phyloP scores from a whole-genome alignment of 345 rosid species.

The Populus euphratica region DNA sequence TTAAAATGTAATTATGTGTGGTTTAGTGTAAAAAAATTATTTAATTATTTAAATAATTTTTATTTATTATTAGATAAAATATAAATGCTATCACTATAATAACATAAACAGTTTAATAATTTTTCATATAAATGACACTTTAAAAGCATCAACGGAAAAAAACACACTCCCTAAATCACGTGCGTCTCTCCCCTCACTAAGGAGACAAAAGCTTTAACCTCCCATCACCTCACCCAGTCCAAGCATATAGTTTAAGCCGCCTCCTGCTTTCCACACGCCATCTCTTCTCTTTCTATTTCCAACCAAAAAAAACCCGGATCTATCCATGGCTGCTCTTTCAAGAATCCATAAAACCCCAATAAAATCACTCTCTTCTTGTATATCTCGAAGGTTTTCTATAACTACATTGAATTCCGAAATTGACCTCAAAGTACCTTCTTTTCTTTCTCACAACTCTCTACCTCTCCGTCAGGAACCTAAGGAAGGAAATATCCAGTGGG shows the following conservation, averaged over 20 bases:
- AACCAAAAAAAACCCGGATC: not conserved
- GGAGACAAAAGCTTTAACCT: no score
- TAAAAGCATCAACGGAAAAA: no score
- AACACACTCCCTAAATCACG: not conserved
- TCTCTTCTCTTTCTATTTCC: not conserved
- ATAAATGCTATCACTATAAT: no score
- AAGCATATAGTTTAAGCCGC: not conserved
- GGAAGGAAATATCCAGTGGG: constrained; percentile 76
- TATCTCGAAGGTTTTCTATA: constrained; percentile 19
- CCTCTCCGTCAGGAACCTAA: constrained; percentile 22
- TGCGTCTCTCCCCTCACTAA: not conserved
- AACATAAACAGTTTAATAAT: no score
- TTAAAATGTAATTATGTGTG: no score
- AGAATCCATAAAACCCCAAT: not conserved
- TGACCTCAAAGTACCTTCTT: constrained; percentile 32
- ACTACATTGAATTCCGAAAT: constrained; percentile 36
- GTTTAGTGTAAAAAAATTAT: no score
- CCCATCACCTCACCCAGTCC: not conserved
- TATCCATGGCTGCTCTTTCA: constrained; percentile 11
- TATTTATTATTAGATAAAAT: no score
- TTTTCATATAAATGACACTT: no score
- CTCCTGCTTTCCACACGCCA: not conserved
- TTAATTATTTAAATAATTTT: no score
- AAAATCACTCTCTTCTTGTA: not conserved
- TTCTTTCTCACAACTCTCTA: constrained; percentile 20